Percentiles rank a stretch among this genome's conserved stretches.
Conservation (phyloP, 1,284 basidiomycete species). For the Hemileia vastatrix region DNA sequence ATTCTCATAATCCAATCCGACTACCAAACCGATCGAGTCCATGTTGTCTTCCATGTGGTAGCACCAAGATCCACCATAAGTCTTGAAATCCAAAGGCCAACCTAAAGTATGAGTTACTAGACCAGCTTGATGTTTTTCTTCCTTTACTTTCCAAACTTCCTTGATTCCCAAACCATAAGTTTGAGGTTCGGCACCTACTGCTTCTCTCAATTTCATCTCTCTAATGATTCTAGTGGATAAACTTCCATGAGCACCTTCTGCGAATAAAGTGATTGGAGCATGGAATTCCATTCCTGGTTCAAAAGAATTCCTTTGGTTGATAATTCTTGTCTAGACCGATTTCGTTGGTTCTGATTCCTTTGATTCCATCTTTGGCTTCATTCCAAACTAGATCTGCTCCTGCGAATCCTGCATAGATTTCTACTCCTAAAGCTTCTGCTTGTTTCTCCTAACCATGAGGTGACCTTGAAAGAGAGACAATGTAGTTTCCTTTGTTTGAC, state of each 20-base stretch:
- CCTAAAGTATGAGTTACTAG: constrained; percentile 87
- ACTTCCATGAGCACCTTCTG: constrained; percentile 90
- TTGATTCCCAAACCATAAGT: constrained; percentile 96
- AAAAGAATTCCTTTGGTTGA: constrained; percentile 73
- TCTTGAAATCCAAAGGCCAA: constrained; percentile 74
- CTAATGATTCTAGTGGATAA: constrained; percentile 72
- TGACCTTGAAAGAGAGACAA: constrained; percentile 78
- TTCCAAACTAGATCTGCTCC: constrained; percentile 72
- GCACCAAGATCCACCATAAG: constrained; percentile 87
- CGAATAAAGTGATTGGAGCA: constrained; percentile 85
- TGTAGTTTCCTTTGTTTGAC: constrained; percentile 88
- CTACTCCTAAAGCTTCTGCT: constrained; percentile 79
- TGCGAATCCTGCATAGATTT: constrained; percentile 95
- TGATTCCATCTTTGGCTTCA: constrained; percentile 58
- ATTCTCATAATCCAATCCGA: constrained; percentile 90
- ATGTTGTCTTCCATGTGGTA: constrained; percentile 95
- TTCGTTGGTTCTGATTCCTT: constrained; percentile 86
- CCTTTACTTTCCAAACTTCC: constrained; percentile 89
- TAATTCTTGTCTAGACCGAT: constrained; percentile 76
- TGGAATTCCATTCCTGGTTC: constrained; percentile 97
- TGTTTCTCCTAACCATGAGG: constrained; percentile 81
- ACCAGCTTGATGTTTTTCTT: constrained; percentile 66
- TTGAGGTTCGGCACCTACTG: constrained; percentile 74
- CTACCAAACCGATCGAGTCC: constrained; percentile 80
- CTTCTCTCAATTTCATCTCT: constrained; percentile 68